These are phyloP conservation scores for Aphanoascus verrucosus DNA, from an alignment of 2,329 filamentous ascomycete species.

Conservation along the genomic window DNA sequence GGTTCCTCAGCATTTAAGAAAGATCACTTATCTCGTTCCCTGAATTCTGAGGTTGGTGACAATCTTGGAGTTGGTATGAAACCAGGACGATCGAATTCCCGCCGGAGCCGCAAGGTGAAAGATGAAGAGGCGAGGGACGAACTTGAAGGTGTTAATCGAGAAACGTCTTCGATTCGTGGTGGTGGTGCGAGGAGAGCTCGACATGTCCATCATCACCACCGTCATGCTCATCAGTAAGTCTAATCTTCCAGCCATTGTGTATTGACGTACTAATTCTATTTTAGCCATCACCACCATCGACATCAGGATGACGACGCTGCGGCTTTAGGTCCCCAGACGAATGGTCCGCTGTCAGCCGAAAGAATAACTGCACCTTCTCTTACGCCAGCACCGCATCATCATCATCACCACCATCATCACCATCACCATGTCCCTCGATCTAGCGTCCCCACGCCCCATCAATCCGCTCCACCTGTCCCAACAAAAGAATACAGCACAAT, in stretches of 20 bases:
- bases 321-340: conserved; percentile 19
- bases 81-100: conserved; percentile 37
- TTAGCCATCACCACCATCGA: conserved; percentile 44
- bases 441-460: conserved; percentile 15
- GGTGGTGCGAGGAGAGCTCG: conserved; percentile 46
- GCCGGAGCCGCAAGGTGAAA: conserved; percentile 57
- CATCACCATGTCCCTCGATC: conserved; percentile 27
- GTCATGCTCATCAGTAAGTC: conserved; percentile 49
- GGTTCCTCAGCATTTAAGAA: conserved; percentile 40
- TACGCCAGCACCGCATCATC: conserved; percentile 29
- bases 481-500: conserved; percentile 52
- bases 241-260: background rate
- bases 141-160: conserved; percentile 54
- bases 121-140: conserved; percentile 61
- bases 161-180: conserved; percentile 53
- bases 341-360: conserved; percentile 22
- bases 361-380: conserved; percentile 11
- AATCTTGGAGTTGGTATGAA: background rate
- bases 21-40: conserved; percentile 31
- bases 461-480: conserved; percentile 22
- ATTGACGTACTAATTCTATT: conserved; percentile 6
- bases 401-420: conserved; percentile 39
- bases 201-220: conserved; percentile 47
- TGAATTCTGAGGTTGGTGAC: conserved; percentile 10
- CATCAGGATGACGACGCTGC: conserved; percentile 41